Evolutionary conservation across 352 stramenopile species (phyloP), one percentile per base, ranked within the genome.

Genomic region (Pythium folliculosum): DNA sequence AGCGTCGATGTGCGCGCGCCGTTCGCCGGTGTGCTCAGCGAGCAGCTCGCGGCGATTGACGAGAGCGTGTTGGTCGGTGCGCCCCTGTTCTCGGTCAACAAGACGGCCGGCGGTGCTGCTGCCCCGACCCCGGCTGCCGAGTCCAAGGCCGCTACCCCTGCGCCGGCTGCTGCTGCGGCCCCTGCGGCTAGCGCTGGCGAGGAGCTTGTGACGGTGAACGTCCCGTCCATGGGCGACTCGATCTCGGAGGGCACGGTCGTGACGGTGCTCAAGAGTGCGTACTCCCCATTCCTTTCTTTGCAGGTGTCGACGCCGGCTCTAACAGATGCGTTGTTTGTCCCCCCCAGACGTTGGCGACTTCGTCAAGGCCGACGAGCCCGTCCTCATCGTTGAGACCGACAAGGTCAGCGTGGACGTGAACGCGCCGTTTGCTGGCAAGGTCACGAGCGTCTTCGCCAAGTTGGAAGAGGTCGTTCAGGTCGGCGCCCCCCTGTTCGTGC

Each of bases 201-300:
- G 44, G 80, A 88, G 19, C 67, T 91, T 2, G 70, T 84, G 74
- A 91, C 85, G 1, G 79, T 97, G 38, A 94, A 95, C 51, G 89
- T 97, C 27, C 90, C 90, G 44, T 92, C 85, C 0, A 94, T 97
- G 82, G 90, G 89, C 25, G 95, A 99, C 72, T 99, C 95, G 63
- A 99, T 99, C 76, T 99, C 95, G 7, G 96, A 99, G 74, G 98
- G 97, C 62, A 99, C 96, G 14, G 89, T 99, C 64, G 96, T 99
- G 19, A 90, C 97, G 60, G 81, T 90, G 43, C 68, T 90, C 30
- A 92, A 93, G 77, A 78, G 84, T 94, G 72, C 63, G 80, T 77
- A 3, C 3, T 56, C n/a, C 17, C 19, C 59, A 21, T 45, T 57
- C 21, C 27, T 32, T 32, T 32, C 27, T 32, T 32, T 32, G 27